Evolutionary conservation across 768 basidiomycete genomes (phyloP).

Genomic region (Tricholoma matsutake): DNA sequence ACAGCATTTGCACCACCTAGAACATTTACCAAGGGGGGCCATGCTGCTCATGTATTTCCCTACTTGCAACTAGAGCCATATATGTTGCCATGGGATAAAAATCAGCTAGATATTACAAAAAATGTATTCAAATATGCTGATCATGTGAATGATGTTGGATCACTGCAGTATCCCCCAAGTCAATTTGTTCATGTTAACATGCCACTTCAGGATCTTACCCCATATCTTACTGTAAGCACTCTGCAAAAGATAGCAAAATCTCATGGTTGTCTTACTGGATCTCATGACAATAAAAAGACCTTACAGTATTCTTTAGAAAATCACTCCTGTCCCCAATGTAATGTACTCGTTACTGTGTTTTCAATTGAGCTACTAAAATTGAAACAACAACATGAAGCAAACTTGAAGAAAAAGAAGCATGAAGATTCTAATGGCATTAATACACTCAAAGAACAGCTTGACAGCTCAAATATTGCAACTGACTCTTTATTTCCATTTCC

Average conservation of each 20-base stretch:
- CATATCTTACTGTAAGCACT: too few relatives aligned
- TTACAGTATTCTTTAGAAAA: neutral
- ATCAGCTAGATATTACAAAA: too few relatives aligned
- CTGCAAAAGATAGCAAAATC: too few relatives aligned
- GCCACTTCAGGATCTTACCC: neutral
- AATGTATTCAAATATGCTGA: too few relatives aligned
- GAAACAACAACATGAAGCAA: neutral
- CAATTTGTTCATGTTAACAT: too few relatives aligned
- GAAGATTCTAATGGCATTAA: too few relatives aligned
- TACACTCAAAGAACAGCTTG: too few relatives aligned
- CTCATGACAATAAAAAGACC: neutral
- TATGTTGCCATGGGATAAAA: too few relatives aligned
- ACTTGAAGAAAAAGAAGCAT: neutral
- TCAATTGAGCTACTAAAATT: neutral
- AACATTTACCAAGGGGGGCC: neutral
- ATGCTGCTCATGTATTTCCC: neutral
- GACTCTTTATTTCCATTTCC: neutral
- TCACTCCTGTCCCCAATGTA: neutral
- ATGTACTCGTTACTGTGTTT: neutral
- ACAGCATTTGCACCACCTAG: neutral
- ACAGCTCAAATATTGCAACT: too few relatives aligned
- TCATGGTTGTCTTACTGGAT: neutral
- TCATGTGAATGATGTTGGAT: too few relatives aligned
- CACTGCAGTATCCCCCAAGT: too few relatives aligned
- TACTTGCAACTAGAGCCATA: neutral